Percentiles rank a stretch among this genome's conserved stretches.
phyloP scores from a whole-genome alignment of 2,329 filamentous ascomycete genomes.

The Talaromyces piceae region DNA sequence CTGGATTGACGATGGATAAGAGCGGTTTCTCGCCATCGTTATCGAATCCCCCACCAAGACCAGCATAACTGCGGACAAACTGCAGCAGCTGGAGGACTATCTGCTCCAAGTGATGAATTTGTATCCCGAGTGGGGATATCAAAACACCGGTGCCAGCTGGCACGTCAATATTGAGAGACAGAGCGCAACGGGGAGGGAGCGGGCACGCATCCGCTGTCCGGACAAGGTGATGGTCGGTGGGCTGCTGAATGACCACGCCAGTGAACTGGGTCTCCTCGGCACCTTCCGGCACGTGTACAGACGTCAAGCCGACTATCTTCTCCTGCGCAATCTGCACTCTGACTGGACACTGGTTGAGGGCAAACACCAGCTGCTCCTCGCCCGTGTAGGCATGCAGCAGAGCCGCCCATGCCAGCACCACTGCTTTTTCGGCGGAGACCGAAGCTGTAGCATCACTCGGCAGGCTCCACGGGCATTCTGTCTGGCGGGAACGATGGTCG shows the following conservation, averaged over 20 bases:
- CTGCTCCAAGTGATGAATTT: conserved; percentile 19
- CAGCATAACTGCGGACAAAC: conserved; percentile 19
- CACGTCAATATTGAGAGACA: conserved; percentile 20
- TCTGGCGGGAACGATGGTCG: conserved; percentile 10
- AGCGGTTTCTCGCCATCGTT: conserved; percentile 12
- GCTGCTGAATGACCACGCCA: conserved; percentile 8
- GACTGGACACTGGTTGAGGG: conserved; percentile 20
- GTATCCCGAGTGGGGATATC: conserved; percentile 19
- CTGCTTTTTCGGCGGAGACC: conserved; percentile 15
- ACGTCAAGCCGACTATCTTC: conserved; percentile 14
- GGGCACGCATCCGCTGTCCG: not conserved
- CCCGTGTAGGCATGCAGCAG: conserved; percentile 25
- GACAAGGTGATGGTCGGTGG: not conserved
- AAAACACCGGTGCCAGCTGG: conserved; percentile 18
- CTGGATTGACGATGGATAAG: conserved; percentile 53
- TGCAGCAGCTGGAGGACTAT: conserved; percentile 22
- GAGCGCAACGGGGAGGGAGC: conserved; percentile 10
- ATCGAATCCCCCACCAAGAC: conserved; percentile 10
- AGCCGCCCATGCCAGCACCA: conserved; percentile 23
- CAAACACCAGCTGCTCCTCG: conserved; percentile 26
- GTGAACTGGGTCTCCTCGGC: conserved; percentile 16
- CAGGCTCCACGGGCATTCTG: conserved; percentile 15
- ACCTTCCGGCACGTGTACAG: conserved; percentile 11
- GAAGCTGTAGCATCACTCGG: not conserved
- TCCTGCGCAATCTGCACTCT: conserved; percentile 18